A percentile compares a stretch with the other conserved stretches of the same genome.
phyloP scores from a whole-genome alignment of 257 asterid genomes.

The Eucommia ulmoides region DNA sequence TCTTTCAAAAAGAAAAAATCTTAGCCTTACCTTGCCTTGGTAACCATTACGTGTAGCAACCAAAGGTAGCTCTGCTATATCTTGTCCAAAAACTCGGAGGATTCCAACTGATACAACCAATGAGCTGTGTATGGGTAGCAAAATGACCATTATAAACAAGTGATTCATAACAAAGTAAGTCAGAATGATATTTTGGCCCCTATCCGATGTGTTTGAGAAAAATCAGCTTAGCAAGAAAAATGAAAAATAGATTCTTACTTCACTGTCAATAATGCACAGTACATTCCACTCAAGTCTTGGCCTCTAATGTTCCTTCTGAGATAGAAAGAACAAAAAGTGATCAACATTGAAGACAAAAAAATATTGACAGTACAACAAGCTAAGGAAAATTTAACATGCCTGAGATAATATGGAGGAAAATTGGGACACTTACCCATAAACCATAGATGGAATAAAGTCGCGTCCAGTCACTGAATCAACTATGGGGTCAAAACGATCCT shows the following conservation, averaged over 20 bases:
- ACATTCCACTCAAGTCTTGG: slow-evolving; percentile 80
- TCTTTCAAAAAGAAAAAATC: no score
- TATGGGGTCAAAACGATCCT: slow-evolving; percentile 85
- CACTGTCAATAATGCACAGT: slow-evolving; percentile 56
- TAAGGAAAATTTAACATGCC: neutral
- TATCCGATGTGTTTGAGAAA: no score
- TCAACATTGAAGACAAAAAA: slow-evolving; percentile 1
- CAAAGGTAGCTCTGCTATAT: slow-evolving; percentile 78
- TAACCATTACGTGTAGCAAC: slow-evolving; percentile 54
- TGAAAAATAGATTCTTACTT: slow-evolving; percentile 31
- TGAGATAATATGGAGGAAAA: slow-evolving; percentile 2
- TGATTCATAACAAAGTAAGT: no score
- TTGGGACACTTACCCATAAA: slow-evolving; percentile 49
- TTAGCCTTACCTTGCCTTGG: slow-evolving; percentile 63
- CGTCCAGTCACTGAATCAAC: slow-evolving; percentile 57
- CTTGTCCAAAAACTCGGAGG: slow-evolving; percentile 66
- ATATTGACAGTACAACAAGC: neutral
- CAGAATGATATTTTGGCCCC: no score
- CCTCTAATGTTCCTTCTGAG: slow-evolving; percentile 48
- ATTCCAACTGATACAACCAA: slow-evolving; percentile 68
- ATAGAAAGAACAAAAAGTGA: neutral
- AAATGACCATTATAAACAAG: no score
- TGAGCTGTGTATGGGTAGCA: no score
- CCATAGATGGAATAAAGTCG: slow-evolving; percentile 77
- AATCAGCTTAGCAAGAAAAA: no score